Evolutionary conservation across 371 early-diverging fungal species (phyloP).

Genomic region (Mortierella sp.): DNA sequence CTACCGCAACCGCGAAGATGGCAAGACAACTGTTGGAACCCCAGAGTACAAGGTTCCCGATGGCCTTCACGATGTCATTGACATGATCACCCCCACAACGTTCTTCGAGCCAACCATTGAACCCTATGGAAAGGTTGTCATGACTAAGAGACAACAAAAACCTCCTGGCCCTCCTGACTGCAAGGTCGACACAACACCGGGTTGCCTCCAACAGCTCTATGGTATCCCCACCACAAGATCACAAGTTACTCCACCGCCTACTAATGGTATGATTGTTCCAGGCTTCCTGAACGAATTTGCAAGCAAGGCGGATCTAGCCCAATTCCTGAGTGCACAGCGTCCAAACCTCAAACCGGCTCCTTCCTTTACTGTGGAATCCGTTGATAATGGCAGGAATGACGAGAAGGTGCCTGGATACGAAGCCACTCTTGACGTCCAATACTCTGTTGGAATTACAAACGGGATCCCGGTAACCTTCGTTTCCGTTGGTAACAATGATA

Average conservation of each 20-base stretch:
- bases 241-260: background rate
- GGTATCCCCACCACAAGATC: background rate
- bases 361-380: background rate
- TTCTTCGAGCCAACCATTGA: background rate
- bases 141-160: background rate
- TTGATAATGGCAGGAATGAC: background rate
- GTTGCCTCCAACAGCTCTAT: slow-evolving; percentile 11
- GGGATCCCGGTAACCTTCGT: background rate
- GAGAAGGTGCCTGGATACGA: background rate
- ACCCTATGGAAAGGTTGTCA: background rate
- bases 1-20: background rate
- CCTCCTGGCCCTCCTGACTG: too few species aligned
- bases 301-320: slow-evolving; percentile 4
- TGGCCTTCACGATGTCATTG: background rate
- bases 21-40: slow-evolving; percentile 6
- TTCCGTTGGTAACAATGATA: background rate
- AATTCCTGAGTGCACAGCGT: background rate
- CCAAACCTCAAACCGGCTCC: background rate
- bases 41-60: slow-evolving; percentile 1
- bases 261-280: slow-evolving; percentile 1
- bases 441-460: background rate
- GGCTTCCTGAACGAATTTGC: slow-evolving; percentile 16
- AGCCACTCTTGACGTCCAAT: slow-evolving; percentile 18
- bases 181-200: background rate
- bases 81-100: slow-evolving; percentile 5